Evolutionary conservation across 108 stramenopile genomes (phyloP).

Genomic region (Cyclotella kingstonii): DNA sequence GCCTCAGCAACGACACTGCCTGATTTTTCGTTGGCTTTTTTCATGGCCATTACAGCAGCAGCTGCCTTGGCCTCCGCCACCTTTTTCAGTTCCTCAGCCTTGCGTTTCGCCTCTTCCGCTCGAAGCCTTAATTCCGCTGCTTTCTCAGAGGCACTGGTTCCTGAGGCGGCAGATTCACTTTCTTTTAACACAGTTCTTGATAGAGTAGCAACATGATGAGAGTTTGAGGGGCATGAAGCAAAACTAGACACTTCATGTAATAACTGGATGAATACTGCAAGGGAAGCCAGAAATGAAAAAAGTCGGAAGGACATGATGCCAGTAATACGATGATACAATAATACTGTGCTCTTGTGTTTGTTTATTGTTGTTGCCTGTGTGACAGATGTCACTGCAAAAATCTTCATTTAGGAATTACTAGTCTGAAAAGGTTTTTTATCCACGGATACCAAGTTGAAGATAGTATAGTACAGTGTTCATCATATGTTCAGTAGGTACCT

Average conservation of each 20-base stretch:
- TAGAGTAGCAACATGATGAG: not conserved
- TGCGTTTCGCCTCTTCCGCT: conserved; percentile 43
- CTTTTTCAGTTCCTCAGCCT: conserved; percentile 33
- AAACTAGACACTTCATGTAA: conserved; percentile 25
- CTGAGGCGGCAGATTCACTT: conserved; percentile 1
- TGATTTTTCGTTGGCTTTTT: conserved; percentile 28
- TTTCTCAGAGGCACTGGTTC: conserved; percentile 35
- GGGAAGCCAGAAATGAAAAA: conserved; percentile 13
- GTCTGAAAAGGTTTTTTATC: no score
- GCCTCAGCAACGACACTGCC: conserved; percentile 1
- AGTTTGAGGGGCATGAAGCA: conserved; percentile 8
- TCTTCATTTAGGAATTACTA: no score
- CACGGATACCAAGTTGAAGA: no score
- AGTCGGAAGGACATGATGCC: conserved; percentile 29
- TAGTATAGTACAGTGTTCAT: no score
- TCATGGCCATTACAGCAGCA: conserved; percentile 37
- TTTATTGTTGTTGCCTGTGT: not conserved
- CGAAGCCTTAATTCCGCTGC: conserved; percentile 24
- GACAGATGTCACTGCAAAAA: no score
- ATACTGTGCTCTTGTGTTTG: no score
- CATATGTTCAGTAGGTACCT: no score
- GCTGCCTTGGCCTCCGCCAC: conserved; percentile 40
- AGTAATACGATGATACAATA: not conserved
- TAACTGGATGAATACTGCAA: conserved; percentile 11
- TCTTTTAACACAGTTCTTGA: not conserved